Percentiles rank a stretch among this genome's conserved stretches.
Conservation (phyloP, 2,329 filamentous ascomycete species). For the Paraconiothyrium sp. region DNA sequence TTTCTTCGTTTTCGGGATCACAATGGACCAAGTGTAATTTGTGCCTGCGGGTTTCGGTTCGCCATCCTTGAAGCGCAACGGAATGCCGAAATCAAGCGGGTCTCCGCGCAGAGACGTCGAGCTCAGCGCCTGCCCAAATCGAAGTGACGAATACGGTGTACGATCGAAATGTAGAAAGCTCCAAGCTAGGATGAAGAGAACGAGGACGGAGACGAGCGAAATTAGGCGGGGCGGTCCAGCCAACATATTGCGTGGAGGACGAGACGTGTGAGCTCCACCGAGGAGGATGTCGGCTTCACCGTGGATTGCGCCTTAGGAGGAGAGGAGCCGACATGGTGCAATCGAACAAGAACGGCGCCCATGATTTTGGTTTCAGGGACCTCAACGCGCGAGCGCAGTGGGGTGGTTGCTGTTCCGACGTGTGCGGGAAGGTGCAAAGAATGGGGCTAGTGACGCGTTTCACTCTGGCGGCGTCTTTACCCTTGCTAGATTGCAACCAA, state of each 20-base stretch:
- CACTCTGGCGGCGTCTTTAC: background rate
- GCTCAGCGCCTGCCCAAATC: constrained; percentile 24
- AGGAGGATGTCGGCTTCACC: constrained; percentile 4
- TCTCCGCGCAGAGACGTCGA: constrained; percentile 29
- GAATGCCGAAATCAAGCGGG: constrained; percentile 48
- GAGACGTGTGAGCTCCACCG: background rate
- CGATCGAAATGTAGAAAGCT: constrained; percentile 38
- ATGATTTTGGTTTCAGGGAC: constrained; percentile 6
- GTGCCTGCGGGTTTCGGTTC: constrained; percentile 42
- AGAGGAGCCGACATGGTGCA: constrained; percentile 18
- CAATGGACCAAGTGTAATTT: constrained; percentile 49
- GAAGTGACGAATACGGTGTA: constrained; percentile 21
- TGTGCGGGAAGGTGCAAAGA: constrained; percentile 1
- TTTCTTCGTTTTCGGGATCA: constrained; percentile 50
- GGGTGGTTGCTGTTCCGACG: constrained; percentile 4
- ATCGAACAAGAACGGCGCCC: background rate
- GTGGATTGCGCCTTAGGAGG: constrained; percentile 9
- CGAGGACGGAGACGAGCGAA: constrained; percentile 37
- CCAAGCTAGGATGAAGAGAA: constrained; percentile 40
- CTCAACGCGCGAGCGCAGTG: constrained; percentile 1
- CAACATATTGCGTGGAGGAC: constrained; percentile 39
- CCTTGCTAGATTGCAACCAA: constrained; percentile 6
- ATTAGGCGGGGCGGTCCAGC: constrained; percentile 46
- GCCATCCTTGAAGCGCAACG: constrained; percentile 44
- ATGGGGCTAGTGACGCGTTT: constrained; percentile 16